phyloP scores from a whole-genome alignment of 768 basidiomycete genomes.

The Lactarius deliciosus region DNA sequence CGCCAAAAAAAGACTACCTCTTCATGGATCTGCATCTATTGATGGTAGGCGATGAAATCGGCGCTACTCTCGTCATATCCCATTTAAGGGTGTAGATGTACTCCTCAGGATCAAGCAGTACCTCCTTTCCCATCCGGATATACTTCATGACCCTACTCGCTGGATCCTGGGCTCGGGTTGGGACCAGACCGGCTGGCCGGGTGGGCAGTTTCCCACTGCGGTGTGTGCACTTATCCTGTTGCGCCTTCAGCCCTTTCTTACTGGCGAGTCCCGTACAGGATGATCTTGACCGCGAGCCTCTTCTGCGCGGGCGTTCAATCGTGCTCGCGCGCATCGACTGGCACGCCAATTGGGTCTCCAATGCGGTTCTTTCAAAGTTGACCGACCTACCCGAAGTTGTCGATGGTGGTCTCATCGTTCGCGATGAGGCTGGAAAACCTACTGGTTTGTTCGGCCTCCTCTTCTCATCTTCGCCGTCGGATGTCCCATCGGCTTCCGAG shows the following conservation, averaged over 20 bases:
- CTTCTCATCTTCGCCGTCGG: not conserved
- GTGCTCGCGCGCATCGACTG: conserved; percentile 74
- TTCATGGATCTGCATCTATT: conserved; percentile 57
- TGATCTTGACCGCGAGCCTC: conserved; percentile 68
- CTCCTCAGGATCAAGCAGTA: conserved; percentile 58
- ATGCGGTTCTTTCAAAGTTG: conserved; percentile 64
- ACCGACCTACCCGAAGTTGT: conserved; percentile 58
- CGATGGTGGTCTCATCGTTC: conserved; percentile 71
- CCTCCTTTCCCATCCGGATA: conserved; percentile 56
- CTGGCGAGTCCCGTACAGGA: conserved; percentile 42
- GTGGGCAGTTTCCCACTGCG: conserved; percentile 61
- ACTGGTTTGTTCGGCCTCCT: conserved; percentile 51
- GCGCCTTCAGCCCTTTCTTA: not conserved
- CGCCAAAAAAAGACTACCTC: conserved; percentile 61
- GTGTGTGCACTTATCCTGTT: conserved; percentile 41
- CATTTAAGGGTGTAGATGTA: conserved; percentile 48
- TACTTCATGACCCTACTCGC: conserved; percentile 47
- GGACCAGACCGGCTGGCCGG: conserved; percentile 84
- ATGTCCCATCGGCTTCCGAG: not conserved
- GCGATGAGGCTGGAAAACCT: conserved; percentile 58
- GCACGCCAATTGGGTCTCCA: conserved; percentile 87
- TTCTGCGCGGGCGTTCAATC: conserved; percentile 70
- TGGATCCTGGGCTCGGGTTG: conserved; percentile 92
- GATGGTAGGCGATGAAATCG: conserved; percentile 44
- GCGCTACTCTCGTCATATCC: not conserved